These are phyloP conservation scores for Amauroascus verrucosus DNA, from an alignment of 2,329 filamentous ascomycete genomes.

Conservation along the genomic window DNA sequence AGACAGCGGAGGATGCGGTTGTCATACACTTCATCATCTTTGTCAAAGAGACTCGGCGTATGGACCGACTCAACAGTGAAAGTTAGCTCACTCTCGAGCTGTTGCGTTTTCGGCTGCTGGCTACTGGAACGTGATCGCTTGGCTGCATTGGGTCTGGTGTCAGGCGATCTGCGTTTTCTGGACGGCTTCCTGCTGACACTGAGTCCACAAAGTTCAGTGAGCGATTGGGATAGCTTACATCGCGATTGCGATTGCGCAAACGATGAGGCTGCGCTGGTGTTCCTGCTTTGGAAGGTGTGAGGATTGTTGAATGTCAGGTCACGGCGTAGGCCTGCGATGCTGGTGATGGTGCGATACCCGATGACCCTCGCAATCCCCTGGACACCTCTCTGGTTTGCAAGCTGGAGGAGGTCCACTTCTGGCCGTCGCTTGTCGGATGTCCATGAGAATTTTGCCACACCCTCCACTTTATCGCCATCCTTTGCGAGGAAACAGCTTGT, in stretches of 20 bases:
- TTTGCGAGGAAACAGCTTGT: conserved; percentile 21
- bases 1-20: conserved; percentile 27
- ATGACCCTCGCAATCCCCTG: conserved; percentile 22
- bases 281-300: conserved; percentile 15
- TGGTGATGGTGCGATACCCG: conserved; percentile 22
- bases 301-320: conserved; percentile 20
- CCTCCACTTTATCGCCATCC: conserved; percentile 14
- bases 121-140: conserved; percentile 7
- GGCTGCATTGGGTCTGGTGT: not conserved
- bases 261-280: conserved; percentile 10
- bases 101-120: conserved; percentile 1
- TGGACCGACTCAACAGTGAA: conserved; percentile 1
- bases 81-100: conserved; percentile 6
- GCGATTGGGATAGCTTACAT: not conserved
- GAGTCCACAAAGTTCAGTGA: conserved; percentile 1
- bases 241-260: conserved; percentile 3
- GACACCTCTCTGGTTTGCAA: conserved; percentile 20
- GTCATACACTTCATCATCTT: conserved; percentile 17
- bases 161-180: conserved; percentile 10
- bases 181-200: not conserved
- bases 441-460: conserved; percentile 29
- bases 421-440: conserved; percentile 22
- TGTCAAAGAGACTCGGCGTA: conserved; percentile 1
- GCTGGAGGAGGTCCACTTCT: conserved; percentile 23
- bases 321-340: conserved; percentile 20